These are phyloP conservation scores for Trypanosoma scelopori DNA, from an alignment of 208 protist species.

Conservation along the genomic window DNA sequence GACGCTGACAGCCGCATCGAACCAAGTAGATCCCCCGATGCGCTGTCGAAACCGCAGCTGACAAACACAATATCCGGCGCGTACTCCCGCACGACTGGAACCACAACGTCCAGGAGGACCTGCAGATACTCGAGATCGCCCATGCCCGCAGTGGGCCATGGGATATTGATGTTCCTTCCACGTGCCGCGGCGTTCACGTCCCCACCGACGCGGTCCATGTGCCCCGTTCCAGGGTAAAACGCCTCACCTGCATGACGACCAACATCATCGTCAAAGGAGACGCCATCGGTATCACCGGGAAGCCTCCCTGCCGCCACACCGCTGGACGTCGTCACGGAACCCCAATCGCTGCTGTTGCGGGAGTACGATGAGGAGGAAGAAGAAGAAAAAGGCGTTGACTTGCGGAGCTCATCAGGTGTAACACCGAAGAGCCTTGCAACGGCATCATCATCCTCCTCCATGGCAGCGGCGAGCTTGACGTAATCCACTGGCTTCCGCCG, in stretches of 20 bases:
- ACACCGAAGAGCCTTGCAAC: slow-evolving; percentile 57
- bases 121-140: slow-evolving; percentile 94
- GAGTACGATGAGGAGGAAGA: slow-evolving; percentile 25
- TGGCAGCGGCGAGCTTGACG: slow-evolving; percentile 52
- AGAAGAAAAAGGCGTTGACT: slow-evolving; percentile 1
- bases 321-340: slow-evolving; percentile 4
- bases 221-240: slow-evolving; percentile 95
- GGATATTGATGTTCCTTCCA: slow-evolving; percentile 94
- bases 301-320: slow-evolving; percentile 2
- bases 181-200: slow-evolving; percentile 47
- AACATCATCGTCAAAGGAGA: slow-evolving; percentile 50
- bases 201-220: slow-evolving; percentile 60
- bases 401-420: background rate
- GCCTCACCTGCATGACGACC: slow-evolving; percentile 24
- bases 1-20: slow-evolving; percentile 76
- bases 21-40: slow-evolving; percentile 92
- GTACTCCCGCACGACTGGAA: slow-evolving; percentile 90
- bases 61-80: slow-evolving; percentile 92
- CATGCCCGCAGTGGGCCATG: slow-evolving; percentile 81
- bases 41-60: slow-evolving; percentile 95
- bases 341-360: slow-evolving; percentile 2
- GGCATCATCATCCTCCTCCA: slow-evolving; percentile 44
- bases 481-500: slow-evolving; percentile 56
- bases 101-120: slow-evolving; percentile 91
- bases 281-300: slow-evolving; percentile 50